Evolutionary conservation across 805 yeast species (phyloP).

Genomic region (Metschnikowia proteae): DNA sequence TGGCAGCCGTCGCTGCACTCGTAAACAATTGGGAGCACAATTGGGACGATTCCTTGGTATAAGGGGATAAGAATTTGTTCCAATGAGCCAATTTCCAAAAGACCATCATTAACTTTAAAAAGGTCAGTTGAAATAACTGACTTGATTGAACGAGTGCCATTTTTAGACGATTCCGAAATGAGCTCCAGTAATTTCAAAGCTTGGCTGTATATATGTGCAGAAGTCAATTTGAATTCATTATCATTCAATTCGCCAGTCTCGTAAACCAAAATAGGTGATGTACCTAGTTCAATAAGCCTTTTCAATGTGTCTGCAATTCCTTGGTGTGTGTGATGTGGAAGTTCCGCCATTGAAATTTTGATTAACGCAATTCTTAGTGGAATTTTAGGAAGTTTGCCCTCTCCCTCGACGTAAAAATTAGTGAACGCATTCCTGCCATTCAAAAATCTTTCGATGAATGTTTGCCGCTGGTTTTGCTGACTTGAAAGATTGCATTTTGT

Average conservation of each 20-base stretch:
- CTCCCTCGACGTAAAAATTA: conserved; percentile 29
- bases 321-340: conserved; percentile 29
- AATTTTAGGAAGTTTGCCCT: conserved; percentile 34
- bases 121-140: conserved; percentile 27
- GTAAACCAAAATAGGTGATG: conserved; percentile 65
- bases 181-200: conserved; percentile 27
- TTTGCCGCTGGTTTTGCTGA: conserved; percentile 28
- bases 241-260: conserved; percentile 39
- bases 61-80: conserved; percentile 38
- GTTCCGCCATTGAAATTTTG: conserved; percentile 41
- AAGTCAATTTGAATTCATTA: conserved; percentile 28
- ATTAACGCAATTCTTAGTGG: conserved; percentile 56
- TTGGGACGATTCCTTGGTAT: conserved; percentile 54
- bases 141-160: conserved; percentile 22
- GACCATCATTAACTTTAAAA: conserved; percentile 17
- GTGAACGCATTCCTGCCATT: conserved; percentile 32
- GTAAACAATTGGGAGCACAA: conserved; percentile 56
- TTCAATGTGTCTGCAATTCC: conserved; percentile 57
- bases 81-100: conserved; percentile 19
- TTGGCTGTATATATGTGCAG: conserved; percentile 29
- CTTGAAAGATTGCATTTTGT: conserved; percentile 19
- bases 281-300: conserved; percentile 59
- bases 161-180: conserved; percentile 19
- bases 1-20: conserved; percentile 19
- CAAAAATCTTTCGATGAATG: conserved; percentile 32